Evolutionary conservation across 257 asterid species (phyloP).

Genomic region (Nicotiana sylvestris): DNA sequence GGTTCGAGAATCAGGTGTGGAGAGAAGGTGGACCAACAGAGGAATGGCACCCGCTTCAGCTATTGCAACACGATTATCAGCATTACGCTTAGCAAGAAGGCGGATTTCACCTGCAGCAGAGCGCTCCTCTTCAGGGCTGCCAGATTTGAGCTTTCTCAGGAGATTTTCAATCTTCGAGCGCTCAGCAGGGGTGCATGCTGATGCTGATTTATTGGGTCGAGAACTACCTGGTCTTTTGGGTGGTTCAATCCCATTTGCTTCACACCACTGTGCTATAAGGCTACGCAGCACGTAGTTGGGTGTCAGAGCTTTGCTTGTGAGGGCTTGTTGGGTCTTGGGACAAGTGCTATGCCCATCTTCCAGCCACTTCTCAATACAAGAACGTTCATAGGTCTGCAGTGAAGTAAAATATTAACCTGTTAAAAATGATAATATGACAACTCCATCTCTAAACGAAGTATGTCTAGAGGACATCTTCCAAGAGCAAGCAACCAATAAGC

Average conservation of each 20-base stretch:
- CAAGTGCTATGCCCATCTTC: conserved; percentile 21
- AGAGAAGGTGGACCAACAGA: conserved; percentile 10
- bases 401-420: neutral
- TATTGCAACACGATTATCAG: conserved; percentile 12
- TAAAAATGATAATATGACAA: neutral
- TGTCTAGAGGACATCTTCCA: neutral
- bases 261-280: conserved; percentile 21
- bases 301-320: conserved; percentile 14
- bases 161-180: conserved; percentile 10
- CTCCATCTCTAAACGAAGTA: neutral
- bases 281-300: conserved; percentile 17
- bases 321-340: conserved; percentile 18
- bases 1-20: conserved; percentile 13
- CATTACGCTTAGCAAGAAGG: conserved; percentile 10
- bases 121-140: conserved; percentile 9
- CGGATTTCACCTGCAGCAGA: conserved; percentile 21
- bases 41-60: conserved; percentile 20
- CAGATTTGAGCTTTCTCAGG: conserved; percentile 12
- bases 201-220: conserved; percentile 1
- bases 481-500: neutral
- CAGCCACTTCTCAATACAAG: conserved; percentile 16
- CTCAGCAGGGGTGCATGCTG: conserved; percentile 8
- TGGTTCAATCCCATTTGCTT: conserved; percentile 13
- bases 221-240: conserved; percentile 13
- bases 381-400: conserved; percentile 24